Conservation (phyloP, 805 yeast genomes). For the Wickerhamiella parazyma region DNA sequence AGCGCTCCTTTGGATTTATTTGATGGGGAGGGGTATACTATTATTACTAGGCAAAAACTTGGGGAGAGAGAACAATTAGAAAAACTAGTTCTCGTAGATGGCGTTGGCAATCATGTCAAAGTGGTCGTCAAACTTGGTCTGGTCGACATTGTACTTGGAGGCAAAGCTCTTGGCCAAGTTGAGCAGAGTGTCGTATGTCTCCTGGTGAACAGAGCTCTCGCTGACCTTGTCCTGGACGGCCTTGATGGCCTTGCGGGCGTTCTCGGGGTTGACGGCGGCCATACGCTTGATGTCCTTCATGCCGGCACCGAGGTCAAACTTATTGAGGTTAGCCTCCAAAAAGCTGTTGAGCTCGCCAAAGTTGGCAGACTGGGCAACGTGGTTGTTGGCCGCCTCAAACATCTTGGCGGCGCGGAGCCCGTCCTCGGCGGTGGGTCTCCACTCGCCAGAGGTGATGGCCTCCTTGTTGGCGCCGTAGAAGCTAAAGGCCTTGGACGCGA, state of each 20-base stretch:
- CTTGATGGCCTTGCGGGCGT: slow-evolving; percentile 1
- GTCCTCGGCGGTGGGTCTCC: slow-evolving; percentile 1
- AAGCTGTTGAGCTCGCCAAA: background rate
- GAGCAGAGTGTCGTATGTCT: background rate
- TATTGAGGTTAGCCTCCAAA: background rate
- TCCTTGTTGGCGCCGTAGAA: background rate
- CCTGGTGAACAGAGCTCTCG: slow-evolving; percentile 1
- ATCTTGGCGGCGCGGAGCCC: slow-evolving; percentile 1
- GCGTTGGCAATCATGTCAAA: background rate
- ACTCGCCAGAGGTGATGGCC: background rate
- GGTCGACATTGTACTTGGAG: background rate
- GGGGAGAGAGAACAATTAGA: no score
- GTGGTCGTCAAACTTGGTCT: background rate
- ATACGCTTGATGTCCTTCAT: slow-evolving; percentile 2
- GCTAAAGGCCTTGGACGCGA: slow-evolving; percentile 1
- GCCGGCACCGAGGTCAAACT: slow-evolving; percentile 8
- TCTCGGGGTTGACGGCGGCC: slow-evolving; percentile 1
- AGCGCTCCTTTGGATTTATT: no score
- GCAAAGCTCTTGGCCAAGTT: slow-evolving; percentile 4
- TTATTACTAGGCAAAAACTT: no score
- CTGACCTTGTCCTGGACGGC: background rate
- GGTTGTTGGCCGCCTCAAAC: slow-evolving; percentile 5
- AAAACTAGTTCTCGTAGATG: background rate
- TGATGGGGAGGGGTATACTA: no score
- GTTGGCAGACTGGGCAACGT: background rate